Conservation (phyloP, 768 basidiomycete species). For the Lentinula sp. region DNA sequence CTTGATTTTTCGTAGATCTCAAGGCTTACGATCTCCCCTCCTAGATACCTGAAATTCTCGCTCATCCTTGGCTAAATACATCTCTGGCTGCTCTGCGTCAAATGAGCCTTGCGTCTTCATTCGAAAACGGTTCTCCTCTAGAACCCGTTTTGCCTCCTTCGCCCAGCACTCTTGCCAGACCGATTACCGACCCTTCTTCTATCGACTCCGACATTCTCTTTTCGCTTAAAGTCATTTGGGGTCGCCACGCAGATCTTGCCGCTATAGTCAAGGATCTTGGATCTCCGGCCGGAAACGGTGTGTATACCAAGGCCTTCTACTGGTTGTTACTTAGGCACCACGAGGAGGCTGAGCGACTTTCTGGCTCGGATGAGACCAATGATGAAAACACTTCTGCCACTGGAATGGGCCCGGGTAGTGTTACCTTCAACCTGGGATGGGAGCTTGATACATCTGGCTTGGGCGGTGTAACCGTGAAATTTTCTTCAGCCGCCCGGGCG, state of each 20-base stretch:
- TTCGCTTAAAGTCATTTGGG: conserved; percentile 82
- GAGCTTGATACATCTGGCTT: conserved; percentile 23
- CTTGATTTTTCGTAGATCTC: not conserved
- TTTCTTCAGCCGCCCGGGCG: conserved; percentile 18
- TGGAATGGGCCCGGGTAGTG: conserved; percentile 16
- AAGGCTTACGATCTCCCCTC: not conserved
- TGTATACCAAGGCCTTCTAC: conserved; percentile 85
- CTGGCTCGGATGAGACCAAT: conserved; percentile 20
- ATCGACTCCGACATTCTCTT: conserved; percentile 76
- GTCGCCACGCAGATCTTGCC: conserved; percentile 54
- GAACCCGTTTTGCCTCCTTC: conserved; percentile 51
- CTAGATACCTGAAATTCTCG: conserved; percentile 82
- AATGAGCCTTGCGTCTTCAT: conserved; percentile 13
- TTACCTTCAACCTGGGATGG: conserved; percentile 34
- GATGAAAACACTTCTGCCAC: conserved; percentile 7
- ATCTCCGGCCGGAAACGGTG: conserved; percentile 61
- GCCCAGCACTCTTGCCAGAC: conserved; percentile 61
- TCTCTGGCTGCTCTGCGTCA: conserved; percentile 18
- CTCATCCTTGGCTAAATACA: conserved; percentile 76
- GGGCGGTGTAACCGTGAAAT: conserved; percentile 17
- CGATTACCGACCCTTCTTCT: conserved; percentile 58
- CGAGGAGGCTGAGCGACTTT: conserved; percentile 54
- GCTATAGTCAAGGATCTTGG: conserved; percentile 64
- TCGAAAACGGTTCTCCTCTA: not conserved
- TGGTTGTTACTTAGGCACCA: conserved; percentile 75